A percentile compares a stretch with the other conserved stretches of the same genome.
These are phyloP conservation scores for Fusarium sublunatum DNA, from an alignment of 2,329 filamentous ascomycete genomes.

Conservation along the genomic window DNA sequence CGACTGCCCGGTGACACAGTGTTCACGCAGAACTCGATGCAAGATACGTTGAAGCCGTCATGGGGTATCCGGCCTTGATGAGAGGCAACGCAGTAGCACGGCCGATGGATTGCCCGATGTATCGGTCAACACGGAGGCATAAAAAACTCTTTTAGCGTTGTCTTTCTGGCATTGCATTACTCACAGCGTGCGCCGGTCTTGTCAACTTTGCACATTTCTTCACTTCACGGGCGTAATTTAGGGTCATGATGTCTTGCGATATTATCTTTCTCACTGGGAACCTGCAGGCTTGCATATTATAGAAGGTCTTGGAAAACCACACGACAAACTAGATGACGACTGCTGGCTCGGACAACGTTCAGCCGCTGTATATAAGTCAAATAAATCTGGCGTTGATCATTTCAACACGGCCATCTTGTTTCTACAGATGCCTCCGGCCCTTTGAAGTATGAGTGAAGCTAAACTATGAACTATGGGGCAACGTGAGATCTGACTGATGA, in stretches of 20 bases:
- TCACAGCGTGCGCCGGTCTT: conserved; percentile 46
- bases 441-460: neutral
- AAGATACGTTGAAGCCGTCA: conserved; percentile 68
- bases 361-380: conserved; percentile 48
- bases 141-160: conserved; percentile 30
- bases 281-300: conserved; percentile 52
- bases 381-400: conserved; percentile 41
- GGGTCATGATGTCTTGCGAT: conserved; percentile 49
- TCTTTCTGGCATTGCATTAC: conserved; percentile 45
- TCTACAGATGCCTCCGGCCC: conserved; percentile 10
- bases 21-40: conserved; percentile 77
- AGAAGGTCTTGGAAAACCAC: conserved; percentile 49
- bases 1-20: conserved; percentile 84
- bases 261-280: conserved; percentile 44
- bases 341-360: conserved; percentile 38
- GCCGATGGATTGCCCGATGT: conserved; percentile 9
- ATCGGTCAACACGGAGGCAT: conserved; percentile 12
- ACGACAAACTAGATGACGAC: conserved; percentile 48
- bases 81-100: conserved; percentile 22
- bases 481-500: neutral
- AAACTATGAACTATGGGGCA: neutral
- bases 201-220: conserved; percentile 43
- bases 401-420: conserved; percentile 40
- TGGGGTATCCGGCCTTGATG: conserved; percentile 65
- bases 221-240: conserved; percentile 46